Evolutionary conservation across 768 basidiomycete genomes (phyloP), one percentile per base, ranked within the genome.

Genomic region (Phlegmacium glaucopus): DNA sequence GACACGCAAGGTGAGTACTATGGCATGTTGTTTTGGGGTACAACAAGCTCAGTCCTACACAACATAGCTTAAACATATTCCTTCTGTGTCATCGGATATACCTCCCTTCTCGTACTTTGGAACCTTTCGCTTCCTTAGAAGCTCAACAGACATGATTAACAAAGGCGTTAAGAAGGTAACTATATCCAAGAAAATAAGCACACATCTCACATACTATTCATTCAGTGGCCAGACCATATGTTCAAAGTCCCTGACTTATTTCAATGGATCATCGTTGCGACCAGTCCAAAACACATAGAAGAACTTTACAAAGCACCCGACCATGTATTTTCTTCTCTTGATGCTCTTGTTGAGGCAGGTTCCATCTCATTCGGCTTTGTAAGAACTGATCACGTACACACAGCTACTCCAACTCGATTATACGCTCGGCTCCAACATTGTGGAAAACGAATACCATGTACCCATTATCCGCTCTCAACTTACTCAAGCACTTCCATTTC

Each of bases 261-360:
- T 4, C 44, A 28, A 22, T 79, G 78, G 78, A 45, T 55, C 0
- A 67, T 76, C 35, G 49, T 80, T 12, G 53, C 74, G 5, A 54
- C 58, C 12, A 59, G 55, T 10, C 57, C 55, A 0, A 53, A 63
- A 40, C 58, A 64, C 11, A 53, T 76, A 27, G 66, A 76, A 13
- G 75, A 79, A 36, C 9, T 77, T 11, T 60, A 63, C n/a, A 69
- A 57, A 38, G 67, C 69, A 0, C 54, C 70, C 0, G 73, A 77
- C 15, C 59, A 71, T 28, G 52, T 59, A 8, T 50, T 77, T 11
- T 76, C 75, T 1, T 64, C 71, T 27, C 0, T n/a, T 1, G 70
- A 66, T 15, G 65, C 63, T 0, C 15, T 52, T 0, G 57, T 53
- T 5, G 67, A 76, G 28, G 77, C 71, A 32, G 10, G 57, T 43